Base-by-base conservation (phyloP, 2,329 filamentous ascomycete genomes). In the Dichotomopilus funicola region DNA sequence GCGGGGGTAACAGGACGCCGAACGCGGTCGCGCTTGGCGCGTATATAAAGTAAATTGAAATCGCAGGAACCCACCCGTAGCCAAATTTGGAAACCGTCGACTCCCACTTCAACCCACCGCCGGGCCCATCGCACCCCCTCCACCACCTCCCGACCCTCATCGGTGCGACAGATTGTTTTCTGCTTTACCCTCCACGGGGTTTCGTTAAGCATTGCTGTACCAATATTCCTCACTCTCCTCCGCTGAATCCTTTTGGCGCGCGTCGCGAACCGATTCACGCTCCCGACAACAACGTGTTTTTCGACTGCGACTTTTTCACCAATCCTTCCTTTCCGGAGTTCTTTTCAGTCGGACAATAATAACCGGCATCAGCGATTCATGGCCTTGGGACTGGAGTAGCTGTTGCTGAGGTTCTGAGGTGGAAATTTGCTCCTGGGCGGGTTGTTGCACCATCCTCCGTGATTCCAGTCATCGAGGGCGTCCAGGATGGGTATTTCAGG, bases 401-500 rank as follows among this genome's bases (percentile, higher is more conserved):
- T 36, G 6, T 44, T 44, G 45, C 45, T 49, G 11, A 31, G 41
- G 40, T 42, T 41, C 10, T 31, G 27, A 38, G 43, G 42, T 34
- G 33, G 40, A 44, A 35, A 5, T 34, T 12, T 34, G 4, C 47
- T 19, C 3, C 33, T 36, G 37, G 33, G 34, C 12, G 13, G 13
- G 10, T 35, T 5, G 35, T 33, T 43, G 13, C 44, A 45, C 1
- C 41, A 13, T 4, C 7, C 46, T n/a, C 42, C 42, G 12, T 13
- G 41, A 4, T 27, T 34, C 36, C 38, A 35, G 48, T 37, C 43
- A 7, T 13, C 37, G 6, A 8, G 44, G 11, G 54, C 10, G 19
- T 12, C 38, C 49, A 61, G 44, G 49, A 65, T 65, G 63, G 63
- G 63, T 50, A 65, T 65, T 51, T 58, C 60, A 58, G 63, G 63